Evolutionary conservation across 257 asterid species (phyloP).

Genomic region (Asclepias syriaca): DNA sequence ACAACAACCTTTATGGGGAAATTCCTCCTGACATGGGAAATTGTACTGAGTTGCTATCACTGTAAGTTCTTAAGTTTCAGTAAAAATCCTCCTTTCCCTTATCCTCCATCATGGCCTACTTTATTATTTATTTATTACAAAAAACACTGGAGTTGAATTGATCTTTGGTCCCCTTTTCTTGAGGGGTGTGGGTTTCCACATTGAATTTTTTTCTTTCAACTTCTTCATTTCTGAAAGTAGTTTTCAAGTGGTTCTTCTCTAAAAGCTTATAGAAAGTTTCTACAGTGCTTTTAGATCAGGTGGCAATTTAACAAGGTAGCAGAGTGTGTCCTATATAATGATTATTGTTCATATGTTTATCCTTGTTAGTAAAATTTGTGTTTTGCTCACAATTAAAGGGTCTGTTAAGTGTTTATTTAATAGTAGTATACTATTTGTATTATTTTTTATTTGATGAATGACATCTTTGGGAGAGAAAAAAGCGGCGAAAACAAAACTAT

Average conservation of each 20-base stretch:
- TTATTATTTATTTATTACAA: background rate
- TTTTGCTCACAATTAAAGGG: no score
- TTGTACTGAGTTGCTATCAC: constrained; percentile 70
- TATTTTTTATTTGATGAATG: background rate
- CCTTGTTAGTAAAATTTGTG: no score
- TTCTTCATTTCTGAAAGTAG: background rate
- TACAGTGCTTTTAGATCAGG: no score
- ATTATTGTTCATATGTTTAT: no score
- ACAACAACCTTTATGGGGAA: constrained; percentile 77
- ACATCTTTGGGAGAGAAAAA: background rate
- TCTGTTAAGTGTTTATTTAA: no score
- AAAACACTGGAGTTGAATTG: background rate
- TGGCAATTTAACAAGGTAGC: no score
- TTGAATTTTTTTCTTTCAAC: background rate
- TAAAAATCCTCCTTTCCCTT: background rate
- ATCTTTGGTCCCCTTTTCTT: background rate
- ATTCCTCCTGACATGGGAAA: constrained; percentile 89
- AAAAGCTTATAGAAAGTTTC: no score
- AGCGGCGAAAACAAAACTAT: background rate
- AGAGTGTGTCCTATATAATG: no score
- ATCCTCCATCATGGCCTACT: background rate
- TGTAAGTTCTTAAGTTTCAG: constrained; percentile 49
- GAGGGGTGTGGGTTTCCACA: background rate
- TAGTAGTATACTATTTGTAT: background rate
- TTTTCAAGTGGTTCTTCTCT: no score